phyloP scores from a whole-genome alignment of 1,284 basidiomycete genomes.

The Leccinum glutinopallens region DNA sequence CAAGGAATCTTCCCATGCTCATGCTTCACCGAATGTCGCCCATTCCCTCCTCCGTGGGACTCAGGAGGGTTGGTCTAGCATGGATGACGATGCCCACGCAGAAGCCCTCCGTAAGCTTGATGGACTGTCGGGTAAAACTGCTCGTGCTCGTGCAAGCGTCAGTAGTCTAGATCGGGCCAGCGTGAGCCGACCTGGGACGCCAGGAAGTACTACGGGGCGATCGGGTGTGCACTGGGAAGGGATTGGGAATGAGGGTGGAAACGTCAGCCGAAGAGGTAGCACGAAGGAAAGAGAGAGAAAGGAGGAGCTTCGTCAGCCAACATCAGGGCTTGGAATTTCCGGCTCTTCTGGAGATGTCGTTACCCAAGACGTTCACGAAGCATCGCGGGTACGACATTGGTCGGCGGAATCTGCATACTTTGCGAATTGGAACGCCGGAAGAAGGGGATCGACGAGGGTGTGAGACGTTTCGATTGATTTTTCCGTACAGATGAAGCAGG shows the following conservation, averaged over 20 bases:
- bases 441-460: slow-evolving; percentile 94
- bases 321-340: slow-evolving; percentile 40
- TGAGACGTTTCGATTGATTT: slow-evolving; percentile 76
- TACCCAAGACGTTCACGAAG: slow-evolving; percentile 42
- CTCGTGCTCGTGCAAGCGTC: slow-evolving; percentile 65
- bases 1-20: slow-evolving; percentile 42
- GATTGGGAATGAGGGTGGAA: slow-evolving; percentile 48
- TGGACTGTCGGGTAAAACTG: slow-evolving; percentile 78
- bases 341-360: slow-evolving; percentile 35
- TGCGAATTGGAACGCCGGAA: slow-evolving; percentile 92
- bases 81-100: slow-evolving; percentile 86
- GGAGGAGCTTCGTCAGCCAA: slow-evolving; percentile 37
- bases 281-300: slow-evolving; percentile 49
- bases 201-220: slow-evolving; percentile 51
- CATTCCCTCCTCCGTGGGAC: slow-evolving; percentile 79
- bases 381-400: slow-evolving; percentile 35
- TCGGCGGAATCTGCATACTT: slow-evolving; percentile 67
- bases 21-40: slow-evolving; percentile 67
- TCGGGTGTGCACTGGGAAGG: slow-evolving; percentile 68
- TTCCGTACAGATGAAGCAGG: slow-evolving; percentile 67
- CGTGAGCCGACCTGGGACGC: slow-evolving; percentile 76
- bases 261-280: slow-evolving; percentile 53
- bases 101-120: slow-evolving; percentile 94
- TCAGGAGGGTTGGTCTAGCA: slow-evolving; percentile 82
- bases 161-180: slow-evolving; percentile 63